These are phyloP conservation scores for Fraxinus pennsylvanica DNA, from an alignment of 257 asterid genomes.

Conservation along the genomic window DNA sequence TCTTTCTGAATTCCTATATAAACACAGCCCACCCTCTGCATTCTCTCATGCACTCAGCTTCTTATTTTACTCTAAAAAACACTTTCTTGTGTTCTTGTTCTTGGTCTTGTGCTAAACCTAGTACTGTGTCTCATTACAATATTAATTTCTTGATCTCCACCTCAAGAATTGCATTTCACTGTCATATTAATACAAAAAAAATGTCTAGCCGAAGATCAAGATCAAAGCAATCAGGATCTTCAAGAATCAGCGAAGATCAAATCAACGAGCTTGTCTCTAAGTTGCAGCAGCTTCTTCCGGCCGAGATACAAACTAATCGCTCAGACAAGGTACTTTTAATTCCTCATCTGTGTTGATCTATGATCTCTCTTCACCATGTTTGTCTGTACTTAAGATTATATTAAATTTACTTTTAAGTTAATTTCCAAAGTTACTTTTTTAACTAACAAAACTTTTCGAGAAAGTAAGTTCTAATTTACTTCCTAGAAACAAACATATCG, in stretches of 20 bases:
- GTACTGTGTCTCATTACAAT: not conserved
- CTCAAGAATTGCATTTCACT: not conserved
- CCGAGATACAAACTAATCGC: constrained; percentile 30
- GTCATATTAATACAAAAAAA: not conserved
- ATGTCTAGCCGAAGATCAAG: constrained; percentile 59
- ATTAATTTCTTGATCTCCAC: not conserved
- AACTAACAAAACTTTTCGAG: not conserved
- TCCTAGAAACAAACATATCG: not conserved
- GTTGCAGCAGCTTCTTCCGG: constrained; percentile 55
- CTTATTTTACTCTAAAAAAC: not conserved
- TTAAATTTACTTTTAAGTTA: no score
- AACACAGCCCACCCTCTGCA: constrained; percentile 26
- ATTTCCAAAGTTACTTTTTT: not conserved
- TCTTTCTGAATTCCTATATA: constrained; percentile 32
- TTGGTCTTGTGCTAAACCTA: not conserved
- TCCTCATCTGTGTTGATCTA: not conserved
- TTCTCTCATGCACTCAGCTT: constrained; percentile 33
- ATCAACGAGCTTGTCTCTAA: constrained; percentile 51
- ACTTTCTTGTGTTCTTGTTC: not conserved
- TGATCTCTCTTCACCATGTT: not conserved
- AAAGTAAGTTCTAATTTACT: no score
- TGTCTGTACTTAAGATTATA: no score
- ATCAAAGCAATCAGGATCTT: constrained; percentile 38
- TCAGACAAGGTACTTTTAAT: constrained; percentile 39
- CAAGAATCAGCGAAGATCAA: constrained; percentile 49